Evolutionary conservation across 768 basidiomycete species (phyloP).

Genomic region (Lactarius psammicola): DNA sequence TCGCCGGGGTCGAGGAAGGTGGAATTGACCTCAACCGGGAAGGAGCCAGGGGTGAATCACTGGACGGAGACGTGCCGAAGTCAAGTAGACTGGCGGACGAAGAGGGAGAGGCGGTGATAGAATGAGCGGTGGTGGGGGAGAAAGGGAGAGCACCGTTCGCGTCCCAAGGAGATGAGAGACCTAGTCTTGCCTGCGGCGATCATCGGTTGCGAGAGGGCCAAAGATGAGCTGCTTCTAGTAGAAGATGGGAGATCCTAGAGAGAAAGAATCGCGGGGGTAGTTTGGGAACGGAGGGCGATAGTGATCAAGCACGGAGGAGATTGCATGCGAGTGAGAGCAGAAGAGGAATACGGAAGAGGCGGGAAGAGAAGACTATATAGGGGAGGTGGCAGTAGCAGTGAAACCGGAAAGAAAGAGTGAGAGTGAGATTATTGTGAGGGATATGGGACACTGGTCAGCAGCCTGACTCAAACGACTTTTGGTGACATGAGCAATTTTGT

Average conservation of each 20-base stretch:
- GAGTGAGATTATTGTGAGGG: slow-evolving; percentile 11
- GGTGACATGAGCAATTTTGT: not conserved
- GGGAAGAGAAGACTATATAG: slow-evolving; percentile 29
- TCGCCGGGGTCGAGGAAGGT: slow-evolving; percentile 43
- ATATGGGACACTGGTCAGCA: too few species aligned
- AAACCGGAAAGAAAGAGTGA: too few species aligned
- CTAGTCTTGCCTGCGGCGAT: slow-evolving; percentile 35
- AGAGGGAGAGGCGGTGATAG: slow-evolving; percentile 42
- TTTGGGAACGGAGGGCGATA: slow-evolving; percentile 30
- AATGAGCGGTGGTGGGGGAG: slow-evolving; percentile 39
- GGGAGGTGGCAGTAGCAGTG: slow-evolving; percentile 28
- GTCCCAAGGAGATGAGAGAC: slow-evolving; percentile 37
- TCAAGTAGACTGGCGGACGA: slow-evolving; percentile 44
- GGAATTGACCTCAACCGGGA: slow-evolving; percentile 36
- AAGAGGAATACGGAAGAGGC: slow-evolving; percentile 31
- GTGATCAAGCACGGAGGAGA: slow-evolving; percentile 29
- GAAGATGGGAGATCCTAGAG: slow-evolving; percentile 36
- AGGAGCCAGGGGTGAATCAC: slow-evolving; percentile 37
- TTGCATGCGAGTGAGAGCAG: slow-evolving; percentile 31
- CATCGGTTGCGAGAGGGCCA: slow-evolving; percentile 56
- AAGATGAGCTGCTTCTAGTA: slow-evolving; percentile 58
- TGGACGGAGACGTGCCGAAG: slow-evolving; percentile 42
- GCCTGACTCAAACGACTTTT: slow-evolving; percentile 20
- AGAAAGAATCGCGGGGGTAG: slow-evolving; percentile 31
- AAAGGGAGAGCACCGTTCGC: slow-evolving; percentile 43